These are phyloP conservation scores for Paramecium sonneborni DNA, from an alignment of 73 alveolate genomes.

Conservation along the genomic window DNA sequence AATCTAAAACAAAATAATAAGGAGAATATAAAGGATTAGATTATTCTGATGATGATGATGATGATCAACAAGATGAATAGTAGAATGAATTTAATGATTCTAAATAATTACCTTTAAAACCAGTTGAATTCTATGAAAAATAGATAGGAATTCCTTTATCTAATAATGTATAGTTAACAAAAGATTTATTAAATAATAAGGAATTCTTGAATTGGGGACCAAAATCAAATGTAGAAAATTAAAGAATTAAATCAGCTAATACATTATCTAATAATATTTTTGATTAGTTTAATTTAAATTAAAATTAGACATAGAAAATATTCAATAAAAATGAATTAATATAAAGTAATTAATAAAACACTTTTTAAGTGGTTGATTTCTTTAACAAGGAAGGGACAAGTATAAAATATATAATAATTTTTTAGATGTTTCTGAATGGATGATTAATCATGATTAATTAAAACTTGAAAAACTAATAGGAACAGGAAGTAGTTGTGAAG, in stretches of 20 bases:
- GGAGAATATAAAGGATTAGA: background rate
- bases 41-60: background rate
- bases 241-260: constrained; percentile 8
- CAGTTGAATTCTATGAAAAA: background rate
- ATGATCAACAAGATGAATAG: background rate
- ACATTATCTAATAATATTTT: background rate
- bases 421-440: constrained; percentile 45
- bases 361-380: background rate
- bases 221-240: background rate
- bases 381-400: background rate
- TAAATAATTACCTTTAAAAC: background rate
- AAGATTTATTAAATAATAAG: background rate
- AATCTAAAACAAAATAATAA: background rate
- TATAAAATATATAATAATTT: background rate
- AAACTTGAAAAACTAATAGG: constrained; percentile 45
- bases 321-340: background rate
- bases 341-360: background rate
- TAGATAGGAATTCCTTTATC: background rate
- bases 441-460: constrained; percentile 17
- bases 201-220: background rate
- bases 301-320: background rate
- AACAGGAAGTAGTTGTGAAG: constrained; percentile 77
- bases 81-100: background rate
- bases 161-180: background rate
- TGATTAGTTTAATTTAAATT: background rate